A percentile compares a stretch with the other conserved stretches of the same genome.
Conservation (phyloP, 768 basidiomycete species). For the Kwoniella newhampshirensis region DNA sequence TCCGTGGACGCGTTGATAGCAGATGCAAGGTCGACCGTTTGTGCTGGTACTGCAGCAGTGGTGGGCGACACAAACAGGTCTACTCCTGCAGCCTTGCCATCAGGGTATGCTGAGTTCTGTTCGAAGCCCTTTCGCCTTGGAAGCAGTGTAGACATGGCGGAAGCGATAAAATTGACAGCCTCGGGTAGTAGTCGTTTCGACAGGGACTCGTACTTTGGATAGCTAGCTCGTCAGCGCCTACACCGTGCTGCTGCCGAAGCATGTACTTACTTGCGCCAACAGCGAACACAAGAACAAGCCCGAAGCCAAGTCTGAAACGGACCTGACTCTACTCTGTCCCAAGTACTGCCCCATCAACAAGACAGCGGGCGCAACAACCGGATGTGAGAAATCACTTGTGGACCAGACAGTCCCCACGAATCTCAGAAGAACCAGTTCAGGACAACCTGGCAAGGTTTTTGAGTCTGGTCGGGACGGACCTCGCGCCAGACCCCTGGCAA, state of each 20-base stretch:
- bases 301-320: conserved; percentile 70
- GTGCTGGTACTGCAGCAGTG: conserved; percentile 11
- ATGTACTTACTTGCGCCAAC: conserved; percentile 57
- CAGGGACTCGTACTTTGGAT: conserved; percentile 72
- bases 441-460: conserved; percentile 82
- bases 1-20: conserved; percentile 17
- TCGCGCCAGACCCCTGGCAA: conserved; percentile 73
- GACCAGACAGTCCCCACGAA: conserved; percentile 83
- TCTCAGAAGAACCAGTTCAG: conserved; percentile 79
- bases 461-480: conserved; percentile 64
- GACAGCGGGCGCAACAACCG: conserved; percentile 79
- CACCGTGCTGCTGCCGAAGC: background rate
- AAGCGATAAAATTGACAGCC: conserved; percentile 75
- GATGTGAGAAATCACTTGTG: conserved; percentile 89
- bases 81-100: conserved; percentile 23
- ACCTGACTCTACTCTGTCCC: conserved; percentile 74
- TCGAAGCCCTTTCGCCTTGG: conserved; percentile 54
- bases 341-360: conserved; percentile 90
- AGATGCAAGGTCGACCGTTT: conserved; percentile 22
- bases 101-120: conserved; percentile 23
- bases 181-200: conserved; percentile 90
- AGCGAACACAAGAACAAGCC: conserved; percentile 88
- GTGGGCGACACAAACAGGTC: conserved; percentile 14
- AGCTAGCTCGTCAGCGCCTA: conserved; percentile 1
- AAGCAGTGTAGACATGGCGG: conserved; percentile 69